Evolutionary conservation across 2,329 filamentous ascomycete species (phyloP), one percentile per base, ranked within the genome.

Genomic region (Chrysoporthe cubensis): DNA sequence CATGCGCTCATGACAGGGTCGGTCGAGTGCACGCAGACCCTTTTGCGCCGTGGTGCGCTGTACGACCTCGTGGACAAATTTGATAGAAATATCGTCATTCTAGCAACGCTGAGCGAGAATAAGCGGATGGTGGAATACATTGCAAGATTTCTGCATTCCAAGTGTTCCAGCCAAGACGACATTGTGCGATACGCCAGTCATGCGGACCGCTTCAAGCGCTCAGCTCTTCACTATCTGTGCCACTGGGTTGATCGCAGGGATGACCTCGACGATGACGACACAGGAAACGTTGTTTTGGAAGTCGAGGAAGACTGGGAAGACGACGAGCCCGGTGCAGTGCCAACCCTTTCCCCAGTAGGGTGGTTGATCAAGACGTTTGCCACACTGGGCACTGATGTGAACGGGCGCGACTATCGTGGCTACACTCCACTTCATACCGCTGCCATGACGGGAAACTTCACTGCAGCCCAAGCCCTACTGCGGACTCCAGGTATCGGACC

Each of bases 1-100:
- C 48, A 52, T 52, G 48, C 48, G 8, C 48, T 52, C 48, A 52
- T 21, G 48, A 26, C 48, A n/a, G n/a, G 48, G 21, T 52, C 48
- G n/a, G 48, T 52, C 9, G 48, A 21, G 48, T 52, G 48, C 21
- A 26, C n/a, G 18, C 48, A 52, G 48, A 52, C 48, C 21, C 48
- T 52, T n/a, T 16, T 52, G 18, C 48, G 18, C 16, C 18, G 21
- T 13, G 48, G 48, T 52, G n/a, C 48, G 18, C 48, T n/a, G 18
- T 18, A 52, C 18, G 18, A 52, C 21, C n/a, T 26, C 21, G n/a
- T 52, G n/a, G n/a, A 52, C 18, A 52, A 52, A 18, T 52, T 52
- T 26, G 48, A 13, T 26, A 52, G 48, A 6, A 52, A 52, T 18
- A 52, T 52, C 18, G 48, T 52, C n/a, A n/a, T 52, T 21, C n/a